Evolutionary conservation across 306 rosid genomes (phyloP).

Genomic region (Vigna unguiculata): DNA sequence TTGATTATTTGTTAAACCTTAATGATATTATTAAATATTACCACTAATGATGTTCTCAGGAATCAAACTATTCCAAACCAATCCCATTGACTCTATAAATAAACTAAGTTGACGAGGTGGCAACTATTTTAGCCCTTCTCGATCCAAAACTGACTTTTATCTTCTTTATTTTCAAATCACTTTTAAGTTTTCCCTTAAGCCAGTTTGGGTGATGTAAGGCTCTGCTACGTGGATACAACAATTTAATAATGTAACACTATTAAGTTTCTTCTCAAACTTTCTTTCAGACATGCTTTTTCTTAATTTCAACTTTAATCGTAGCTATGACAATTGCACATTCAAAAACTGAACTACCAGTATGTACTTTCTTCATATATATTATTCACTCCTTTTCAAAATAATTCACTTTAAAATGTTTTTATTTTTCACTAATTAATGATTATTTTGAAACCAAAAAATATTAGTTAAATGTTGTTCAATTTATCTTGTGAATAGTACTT

Average conservation of each 20-base stretch:
- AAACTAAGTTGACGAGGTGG: slow-evolving; percentile 43
- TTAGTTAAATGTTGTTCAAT: not conserved
- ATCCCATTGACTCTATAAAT: slow-evolving; percentile 48
- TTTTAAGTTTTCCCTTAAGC: not conserved
- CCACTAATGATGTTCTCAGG: slow-evolving; percentile 29
- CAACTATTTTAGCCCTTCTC: slow-evolving; percentile 16
- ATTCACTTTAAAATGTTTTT: not conserved
- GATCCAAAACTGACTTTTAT: slow-evolving; percentile 31
- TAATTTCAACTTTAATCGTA: not conserved
- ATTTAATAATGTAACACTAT: not conserved
- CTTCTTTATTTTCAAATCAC: not conserved
- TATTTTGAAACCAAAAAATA: not conserved
- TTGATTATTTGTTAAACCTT: not conserved
- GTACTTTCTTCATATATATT: not conserved
- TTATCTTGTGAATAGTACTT: not conserved
- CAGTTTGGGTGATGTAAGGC: slow-evolving; percentile 35
- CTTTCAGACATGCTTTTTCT: slow-evolving; percentile 6
- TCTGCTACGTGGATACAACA: slow-evolving; percentile 30
- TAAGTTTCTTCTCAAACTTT: slow-evolving; percentile 27
- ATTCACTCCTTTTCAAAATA: not conserved
- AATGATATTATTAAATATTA: slow-evolving; percentile 21
- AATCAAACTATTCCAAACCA: slow-evolving; percentile 40
- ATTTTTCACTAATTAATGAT: not conserved
- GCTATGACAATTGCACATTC: not conserved
- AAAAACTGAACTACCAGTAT: not conserved